Evolutionary conservation across 306 rosid species (phyloP), one percentile per base, ranked within the genome.

Genomic region (Abrus pulchellus): DNA sequence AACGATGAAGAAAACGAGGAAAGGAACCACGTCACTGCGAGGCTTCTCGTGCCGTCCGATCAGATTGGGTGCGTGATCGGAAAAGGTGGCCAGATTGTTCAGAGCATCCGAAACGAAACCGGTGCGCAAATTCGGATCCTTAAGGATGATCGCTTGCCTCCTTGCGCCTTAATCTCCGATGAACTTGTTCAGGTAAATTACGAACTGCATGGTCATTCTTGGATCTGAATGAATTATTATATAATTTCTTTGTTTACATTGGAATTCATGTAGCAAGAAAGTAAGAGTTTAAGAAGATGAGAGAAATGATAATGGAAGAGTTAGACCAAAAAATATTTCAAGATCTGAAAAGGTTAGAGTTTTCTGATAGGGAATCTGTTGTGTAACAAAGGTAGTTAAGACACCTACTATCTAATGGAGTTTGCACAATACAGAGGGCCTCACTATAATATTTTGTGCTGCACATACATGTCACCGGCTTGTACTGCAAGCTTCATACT

Each of bases 1-100:
- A 83, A 68, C 0, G 97, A 85, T 10, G 88, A 34, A 10, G 97
- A 88, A 11, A 94, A 47, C 6, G 86, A 57, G 81, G 87, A 67
- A 2, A 27, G 38, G 47, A 91, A 86, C 13, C 92, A 91, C 67
- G 98, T 91, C 5, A 86, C 89, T 5, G 97, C 93, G n/a, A 84
- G 87, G 85, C 90, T 94, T 34, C 92, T 94, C 65, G 97, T 94
- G 32, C 97, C 97, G 7, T 94, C 99, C 32, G 99, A 94, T 86
- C 99, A 94, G 88, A 93, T 94, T 83, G 97, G 99, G 44, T 93
- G 97, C 45, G 88, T 94, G 32, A 94, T 94, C 28, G 99, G 99
- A n/a, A 94, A 94, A 84, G 99, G 99, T 0, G 99, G 99, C 4
- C 97, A 94, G 89, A 93, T 93, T 40, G 97, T 94, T 60, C 97